Evolutionary conservation across 805 yeast species (phyloP).

Genomic region (Barnettozyma californica): DNA sequence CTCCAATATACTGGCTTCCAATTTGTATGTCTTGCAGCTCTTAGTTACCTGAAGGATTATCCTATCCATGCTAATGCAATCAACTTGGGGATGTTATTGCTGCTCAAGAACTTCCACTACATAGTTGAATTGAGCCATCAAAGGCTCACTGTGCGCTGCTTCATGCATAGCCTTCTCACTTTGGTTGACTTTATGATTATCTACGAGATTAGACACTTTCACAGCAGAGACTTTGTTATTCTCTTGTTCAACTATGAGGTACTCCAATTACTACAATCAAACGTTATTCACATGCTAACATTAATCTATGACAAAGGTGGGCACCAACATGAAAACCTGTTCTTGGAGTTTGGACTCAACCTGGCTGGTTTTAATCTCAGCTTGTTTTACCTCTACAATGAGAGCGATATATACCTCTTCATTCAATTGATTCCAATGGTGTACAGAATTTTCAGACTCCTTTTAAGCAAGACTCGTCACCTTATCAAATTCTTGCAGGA

Average conservation of each 20-base stretch:
- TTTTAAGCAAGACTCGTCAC: slow-evolving; percentile 15
- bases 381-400: slow-evolving; percentile 2
- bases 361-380: slow-evolving; percentile 2
- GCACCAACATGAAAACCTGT: slow-evolving; percentile 1
- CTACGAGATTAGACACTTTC: background rate
- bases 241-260: slow-evolving; percentile 5
- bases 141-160: background rate
- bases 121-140: background rate
- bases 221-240: background rate
- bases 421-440: slow-evolving; percentile 16
- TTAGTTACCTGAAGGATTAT: background rate
- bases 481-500: slow-evolving; percentile 14
- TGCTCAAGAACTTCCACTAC: slow-evolving; percentile 2
- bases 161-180: background rate
- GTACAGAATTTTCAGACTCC: slow-evolving; percentile 19
- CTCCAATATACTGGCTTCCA: background rate
- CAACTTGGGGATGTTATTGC: background rate
- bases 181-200: slow-evolving; percentile 1
- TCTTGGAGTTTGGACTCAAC: slow-evolving; percentile 3
- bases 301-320: background rate
- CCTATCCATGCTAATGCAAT: background rate
- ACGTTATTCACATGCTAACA: slow-evolving; percentile 1
- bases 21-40: background rate
- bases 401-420: slow-evolving; percentile 9
- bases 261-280: slow-evolving; percentile 1